These are phyloP conservation scores for Xylaria sp. DNA, from an alignment of 2,329 filamentous ascomycete genomes.

Conservation along the genomic window DNA sequence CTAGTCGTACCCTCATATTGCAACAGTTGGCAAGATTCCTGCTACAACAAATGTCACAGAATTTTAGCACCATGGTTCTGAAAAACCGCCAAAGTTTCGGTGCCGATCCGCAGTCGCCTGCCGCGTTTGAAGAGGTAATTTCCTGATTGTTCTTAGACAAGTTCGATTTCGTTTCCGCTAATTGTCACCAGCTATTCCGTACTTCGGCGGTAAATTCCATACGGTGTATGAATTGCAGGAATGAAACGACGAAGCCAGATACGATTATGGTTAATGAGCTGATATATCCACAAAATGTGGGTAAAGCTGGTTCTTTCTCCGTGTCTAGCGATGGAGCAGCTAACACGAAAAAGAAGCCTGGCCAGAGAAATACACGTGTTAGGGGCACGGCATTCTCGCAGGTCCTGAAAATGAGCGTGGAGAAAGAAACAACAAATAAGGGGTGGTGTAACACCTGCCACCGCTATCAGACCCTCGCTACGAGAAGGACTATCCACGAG, in stretches of 20 bases:
- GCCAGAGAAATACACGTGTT: conserved; percentile 55
- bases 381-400: conserved; percentile 78
- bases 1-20: conserved; percentile 78
- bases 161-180: not conserved
- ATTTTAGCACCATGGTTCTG: conserved; percentile 70
- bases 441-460: conserved; percentile 95
- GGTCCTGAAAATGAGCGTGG: conserved; percentile 89
- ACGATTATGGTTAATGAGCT: conserved; percentile 85
- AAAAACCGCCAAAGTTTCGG: conserved; percentile 57
- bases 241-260: conserved; percentile 81
- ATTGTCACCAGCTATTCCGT: conserved; percentile 57
- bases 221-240: conserved; percentile 83
- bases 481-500: conserved; percentile 80
- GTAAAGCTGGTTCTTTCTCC: conserved; percentile 29
- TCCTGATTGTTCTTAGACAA: not conserved
- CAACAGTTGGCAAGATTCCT: conserved; percentile 87
- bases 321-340: conserved; percentile 27
- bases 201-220: conserved; percentile 77
- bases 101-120: conserved; percentile 27
- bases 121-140: conserved; percentile 68
- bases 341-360: conserved; percentile 50
- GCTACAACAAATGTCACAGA: conserved; percentile 77
- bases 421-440: conserved; percentile 84
- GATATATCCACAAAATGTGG: conserved; percentile 70
- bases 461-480: conserved; percentile 85